Evolutionary conservation across 345 rosid species (phyloP).

Genomic region (Citrus sp.): DNA sequence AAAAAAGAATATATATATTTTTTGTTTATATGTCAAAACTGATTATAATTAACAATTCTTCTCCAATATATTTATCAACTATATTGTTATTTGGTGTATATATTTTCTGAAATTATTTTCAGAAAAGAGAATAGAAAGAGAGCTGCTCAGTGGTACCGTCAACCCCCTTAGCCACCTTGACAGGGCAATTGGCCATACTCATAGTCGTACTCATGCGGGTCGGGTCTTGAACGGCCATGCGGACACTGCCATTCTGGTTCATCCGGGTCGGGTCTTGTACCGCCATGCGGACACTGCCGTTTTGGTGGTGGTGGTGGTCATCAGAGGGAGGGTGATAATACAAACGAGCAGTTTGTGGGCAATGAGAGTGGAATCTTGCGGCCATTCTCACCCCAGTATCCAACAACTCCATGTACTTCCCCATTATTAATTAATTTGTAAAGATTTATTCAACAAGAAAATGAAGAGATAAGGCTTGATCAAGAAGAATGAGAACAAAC

Average conservation of each 20-base stretch:
- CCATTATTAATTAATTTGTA: conserved; percentile 19
- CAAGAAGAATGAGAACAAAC: too few relatives aligned
- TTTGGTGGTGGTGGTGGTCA: conserved; percentile 18
- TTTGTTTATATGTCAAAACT: too few relatives aligned
- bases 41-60: too few relatives aligned
- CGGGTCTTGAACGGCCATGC: not conserved
- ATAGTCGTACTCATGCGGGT: not conserved
- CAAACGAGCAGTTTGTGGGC: conserved; percentile 64
- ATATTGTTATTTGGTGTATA: too few relatives aligned
- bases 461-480: too few relatives aligned
- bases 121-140: too few relatives aligned
- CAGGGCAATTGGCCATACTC: too few relatives aligned
- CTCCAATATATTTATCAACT: too few relatives aligned
- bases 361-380: conserved; percentile 58
- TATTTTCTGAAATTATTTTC: too few relatives aligned
- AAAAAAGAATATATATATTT: rapidly evolving
- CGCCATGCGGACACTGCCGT: not conserved
- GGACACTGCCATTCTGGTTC: not conserved
- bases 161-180: too few relatives aligned
- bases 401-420: conserved; percentile 45
- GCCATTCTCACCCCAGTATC: conserved; percentile 46
- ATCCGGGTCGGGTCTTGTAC: conserved; percentile 1
- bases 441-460: not conserved
- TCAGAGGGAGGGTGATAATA: conserved; percentile 60
- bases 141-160: too few relatives aligned